phyloP scores from a whole-genome alignment of 352 stramenopile genomes.

The Phytophthora cajani region DNA sequence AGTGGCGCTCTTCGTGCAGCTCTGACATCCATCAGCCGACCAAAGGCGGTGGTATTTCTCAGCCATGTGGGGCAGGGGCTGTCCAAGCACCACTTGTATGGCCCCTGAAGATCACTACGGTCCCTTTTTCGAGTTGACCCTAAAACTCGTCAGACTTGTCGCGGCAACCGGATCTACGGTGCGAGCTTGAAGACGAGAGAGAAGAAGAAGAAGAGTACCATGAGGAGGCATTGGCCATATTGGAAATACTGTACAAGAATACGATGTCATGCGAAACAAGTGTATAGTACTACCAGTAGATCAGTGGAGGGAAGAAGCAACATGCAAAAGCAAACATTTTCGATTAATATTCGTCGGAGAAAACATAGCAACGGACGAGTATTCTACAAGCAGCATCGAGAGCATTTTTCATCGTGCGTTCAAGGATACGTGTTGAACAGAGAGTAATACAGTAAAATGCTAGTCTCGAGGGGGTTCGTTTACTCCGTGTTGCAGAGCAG shows the following conservation, averaged over 20 bases:
- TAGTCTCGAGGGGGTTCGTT: neutral
- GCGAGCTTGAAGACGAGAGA: no score
- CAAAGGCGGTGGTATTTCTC: conserved; percentile 24
- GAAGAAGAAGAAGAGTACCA: no score
- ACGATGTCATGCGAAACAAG: no score
- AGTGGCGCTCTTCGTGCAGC: neutral
- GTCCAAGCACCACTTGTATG: conserved; percentile 19
- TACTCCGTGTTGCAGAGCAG: conserved; percentile 96
- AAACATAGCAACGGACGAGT: no score
- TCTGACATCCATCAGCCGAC: conserved; percentile 22
- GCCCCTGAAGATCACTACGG: conserved; percentile 14
- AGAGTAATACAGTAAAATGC: neutral
- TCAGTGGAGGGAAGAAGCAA: no score
- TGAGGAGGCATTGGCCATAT: no score
- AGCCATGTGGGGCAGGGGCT: conserved; percentile 24
- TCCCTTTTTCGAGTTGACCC: conserved; percentile 11
- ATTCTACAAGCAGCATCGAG: no score
- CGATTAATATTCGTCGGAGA: no score
- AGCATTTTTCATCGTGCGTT: neutral
- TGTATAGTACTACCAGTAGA: no score
- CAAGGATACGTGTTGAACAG: conserved; percentile 33
- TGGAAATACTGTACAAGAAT: no score
- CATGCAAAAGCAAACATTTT: no score
- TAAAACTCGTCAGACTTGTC: conserved; percentile 32
- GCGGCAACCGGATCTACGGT: conserved; percentile 22